Evolutionary conservation across 148 eudicot genomes (phyloP).

Genomic region (Gaultheria prostrata): DNA sequence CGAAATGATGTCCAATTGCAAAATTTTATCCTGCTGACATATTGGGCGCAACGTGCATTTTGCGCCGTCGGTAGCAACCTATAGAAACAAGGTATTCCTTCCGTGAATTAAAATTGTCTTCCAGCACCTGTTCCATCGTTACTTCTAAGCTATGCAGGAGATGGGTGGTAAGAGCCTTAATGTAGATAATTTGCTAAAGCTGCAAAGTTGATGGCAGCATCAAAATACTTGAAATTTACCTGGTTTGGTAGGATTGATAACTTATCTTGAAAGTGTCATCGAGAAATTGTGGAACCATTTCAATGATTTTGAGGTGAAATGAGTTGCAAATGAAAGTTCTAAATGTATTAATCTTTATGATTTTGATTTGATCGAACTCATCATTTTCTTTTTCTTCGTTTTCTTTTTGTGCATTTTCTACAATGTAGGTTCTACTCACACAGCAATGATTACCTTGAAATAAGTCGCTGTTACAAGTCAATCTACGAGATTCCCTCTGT

Average conservation of each 20-base stretch:
- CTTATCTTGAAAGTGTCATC: neutral
- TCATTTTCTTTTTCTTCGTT: neutral
- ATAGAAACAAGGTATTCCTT: neutral
- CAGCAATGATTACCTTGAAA: constrained; percentile 72
- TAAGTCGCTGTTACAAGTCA: constrained; percentile 74
- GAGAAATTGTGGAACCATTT: neutral
- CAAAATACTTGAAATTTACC: neutral
- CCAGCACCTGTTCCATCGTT: neutral
- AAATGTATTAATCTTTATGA: neutral
- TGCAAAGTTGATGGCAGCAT: neutral
- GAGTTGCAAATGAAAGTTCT: neutral
- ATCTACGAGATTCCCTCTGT: constrained; percentile 81
- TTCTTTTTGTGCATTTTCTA: neutral
- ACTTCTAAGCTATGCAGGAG: neutral
- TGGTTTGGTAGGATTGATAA: neutral
- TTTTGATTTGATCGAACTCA: neutral
- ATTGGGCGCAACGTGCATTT: neutral
- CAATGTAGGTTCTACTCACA: constrained; percentile 53
- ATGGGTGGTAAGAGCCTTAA: neutral
- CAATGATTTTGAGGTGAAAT: neutral
- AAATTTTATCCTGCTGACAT: neutral
- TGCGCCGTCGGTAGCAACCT: neutral
- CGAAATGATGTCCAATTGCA: neutral
- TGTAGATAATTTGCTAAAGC: neutral
- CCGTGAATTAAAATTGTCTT: neutral